These are phyloP conservation scores for Helminthosporium solani DNA, from an alignment of 2,329 filamentous ascomycete genomes.

Conservation along the genomic window DNA sequence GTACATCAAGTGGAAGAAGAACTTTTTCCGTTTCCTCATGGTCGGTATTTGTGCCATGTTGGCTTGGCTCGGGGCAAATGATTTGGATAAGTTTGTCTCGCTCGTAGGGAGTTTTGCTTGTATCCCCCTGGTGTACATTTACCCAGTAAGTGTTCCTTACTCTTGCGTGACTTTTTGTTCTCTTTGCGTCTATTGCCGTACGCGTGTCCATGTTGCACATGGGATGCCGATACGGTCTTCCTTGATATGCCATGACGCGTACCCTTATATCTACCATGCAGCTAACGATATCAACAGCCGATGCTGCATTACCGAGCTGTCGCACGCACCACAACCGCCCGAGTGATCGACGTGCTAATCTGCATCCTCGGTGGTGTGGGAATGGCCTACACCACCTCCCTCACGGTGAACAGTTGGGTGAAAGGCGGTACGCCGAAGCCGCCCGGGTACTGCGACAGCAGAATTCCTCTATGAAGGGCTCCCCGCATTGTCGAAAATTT, in stretches of 20 bases:
- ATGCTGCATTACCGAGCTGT: slow-evolving; percentile 85
- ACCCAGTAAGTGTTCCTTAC: slow-evolving; percentile 69
- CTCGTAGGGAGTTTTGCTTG: slow-evolving; percentile 97
- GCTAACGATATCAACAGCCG: slow-evolving; percentile 60
- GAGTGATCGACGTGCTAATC: slow-evolving; percentile 70
- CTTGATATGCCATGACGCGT: not conserved
- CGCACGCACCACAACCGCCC: slow-evolving; percentile 67
- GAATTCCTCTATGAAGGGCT: slow-evolving; percentile 8
- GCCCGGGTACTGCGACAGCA: slow-evolving; percentile 64
- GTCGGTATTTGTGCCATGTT: slow-evolving; percentile 83
- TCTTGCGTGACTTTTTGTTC: not conserved
- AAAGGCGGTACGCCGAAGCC: slow-evolving; percentile 54
- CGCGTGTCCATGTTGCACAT: too few relatives aligned
- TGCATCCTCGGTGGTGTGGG: slow-evolving; percentile 80
- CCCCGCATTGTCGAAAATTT: too few relatives aligned
- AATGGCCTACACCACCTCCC: slow-evolving; percentile 86
- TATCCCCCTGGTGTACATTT: slow-evolving; percentile 95
- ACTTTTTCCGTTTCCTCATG: slow-evolving; percentile 89
- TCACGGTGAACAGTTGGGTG: slow-evolving; percentile 88
- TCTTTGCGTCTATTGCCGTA: not conserved
- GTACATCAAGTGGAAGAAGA: slow-evolving; percentile 99
- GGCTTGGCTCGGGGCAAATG: slow-evolving; percentile 87
- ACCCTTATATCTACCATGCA: not conserved
- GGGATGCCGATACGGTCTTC: too few relatives aligned
- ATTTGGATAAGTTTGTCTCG: slow-evolving; percentile 96